Conservation (phyloP, 2,329 filamentous ascomycete genomes). For the Celoporthe dispersa region DNA sequence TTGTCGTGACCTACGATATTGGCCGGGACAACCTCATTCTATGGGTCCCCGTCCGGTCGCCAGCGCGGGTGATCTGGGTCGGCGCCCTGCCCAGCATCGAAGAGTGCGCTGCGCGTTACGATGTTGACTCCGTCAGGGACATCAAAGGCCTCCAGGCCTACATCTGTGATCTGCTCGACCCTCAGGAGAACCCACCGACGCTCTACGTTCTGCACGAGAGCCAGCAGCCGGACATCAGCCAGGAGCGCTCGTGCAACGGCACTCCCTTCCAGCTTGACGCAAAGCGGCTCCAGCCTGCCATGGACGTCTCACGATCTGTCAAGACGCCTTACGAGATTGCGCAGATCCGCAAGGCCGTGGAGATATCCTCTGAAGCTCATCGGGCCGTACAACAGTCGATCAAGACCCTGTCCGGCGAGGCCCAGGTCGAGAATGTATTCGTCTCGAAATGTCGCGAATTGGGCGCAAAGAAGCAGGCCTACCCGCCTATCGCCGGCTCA, state of each 20-base stretch:
- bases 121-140: conserved; percentile 74
- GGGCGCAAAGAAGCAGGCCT: conserved; percentile 79
- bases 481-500: conserved; percentile 85
- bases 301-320: conserved; percentile 78
- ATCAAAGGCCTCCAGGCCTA: conserved; percentile 52
- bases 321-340: conserved; percentile 88
- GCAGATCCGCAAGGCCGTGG: conserved; percentile 80
- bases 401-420: conserved; percentile 71
- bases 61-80: conserved; percentile 64
- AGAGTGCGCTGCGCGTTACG: conserved; percentile 64
- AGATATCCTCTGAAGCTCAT: conserved; percentile 79
- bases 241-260: conserved; percentile 40
- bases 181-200: conserved; percentile 38
- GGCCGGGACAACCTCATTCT: conserved; percentile 66
- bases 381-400: conserved; percentile 70
- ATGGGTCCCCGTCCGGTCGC: conserved; percentile 74
- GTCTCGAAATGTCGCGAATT: conserved; percentile 71
- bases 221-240: conserved; percentile 33
- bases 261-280: conserved; percentile 50
- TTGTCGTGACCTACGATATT: conserved; percentile 62
- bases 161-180: conserved; percentile 51
- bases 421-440: conserved; percentile 82
- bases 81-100: conserved; percentile 63
- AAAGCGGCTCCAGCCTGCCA: conserved; percentile 65
- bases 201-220: conserved; percentile 50